Evolutionary conservation across 1,139 yeast genomes (phyloP), one percentile per base, ranked within the genome.

Genomic region (Lodderomyces jiufengensis): DNA sequence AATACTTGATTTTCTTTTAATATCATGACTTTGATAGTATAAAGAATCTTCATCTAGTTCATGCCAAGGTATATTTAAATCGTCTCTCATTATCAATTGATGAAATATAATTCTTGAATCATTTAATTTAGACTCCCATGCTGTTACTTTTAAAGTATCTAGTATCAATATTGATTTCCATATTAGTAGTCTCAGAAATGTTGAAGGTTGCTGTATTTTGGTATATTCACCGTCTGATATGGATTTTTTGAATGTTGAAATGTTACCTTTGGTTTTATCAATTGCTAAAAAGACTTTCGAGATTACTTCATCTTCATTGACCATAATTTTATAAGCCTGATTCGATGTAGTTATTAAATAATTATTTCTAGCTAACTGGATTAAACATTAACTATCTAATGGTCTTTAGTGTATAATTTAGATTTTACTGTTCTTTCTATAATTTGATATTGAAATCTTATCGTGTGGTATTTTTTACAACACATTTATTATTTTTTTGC

Each of bases 121-220:
- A 24, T 46, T 46, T 14, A 69, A 49, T 33, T 55, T 50, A 15
- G 49, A 38, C 4, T 52, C 55, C 76, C 75, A 69, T 4, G 47
- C 40, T 24, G 59, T 59, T 32, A 67, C 62, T 39, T 64, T 61
- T 29, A 69, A 54, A 27, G 59, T 57, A 31, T 66, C 68, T 8
- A 73, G 64, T 24, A 69, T 61, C 25, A 64, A 55, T 33, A 63
- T 54, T 9, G 53, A 43, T 41, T 69, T 70, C 75, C 75, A 70
- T 7, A 68, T 41, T 29, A 70, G 51, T 4, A 64, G 46, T 15
- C 74, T 51, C 4, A 62, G 43, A 42, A 60, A 68, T 37, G 54
- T 41, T 24, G 46, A 45, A 10, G 39, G 36, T 24, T 49, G 40
- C 8, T 41, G 42, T 15, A 40, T 36, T 3, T 59, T 54, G 13